These are phyloP conservation scores for Zygotorulaspora sp. DNA, from an alignment of 805 yeast species.

Conservation along the genomic window DNA sequence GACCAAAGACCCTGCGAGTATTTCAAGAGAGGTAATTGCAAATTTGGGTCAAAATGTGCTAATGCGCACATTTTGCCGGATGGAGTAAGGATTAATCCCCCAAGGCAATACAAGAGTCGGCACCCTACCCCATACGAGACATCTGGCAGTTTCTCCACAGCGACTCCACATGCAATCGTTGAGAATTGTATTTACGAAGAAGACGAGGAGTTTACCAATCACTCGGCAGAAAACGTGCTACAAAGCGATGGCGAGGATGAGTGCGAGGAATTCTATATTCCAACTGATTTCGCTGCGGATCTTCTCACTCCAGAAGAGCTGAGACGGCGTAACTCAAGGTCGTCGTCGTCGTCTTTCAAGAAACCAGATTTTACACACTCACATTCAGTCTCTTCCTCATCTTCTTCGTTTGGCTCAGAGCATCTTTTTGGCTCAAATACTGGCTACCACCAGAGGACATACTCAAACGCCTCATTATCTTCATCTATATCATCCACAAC, in stretches of 20 bases:
- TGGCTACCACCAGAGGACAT: conserved; percentile 9
- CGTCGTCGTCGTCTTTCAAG: conserved; percentile 13
- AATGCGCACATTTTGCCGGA: conserved; percentile 87
- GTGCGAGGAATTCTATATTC: conserved; percentile 71
- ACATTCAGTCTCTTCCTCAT: conserved; percentile 1
- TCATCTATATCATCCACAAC: conserved; percentile 14
- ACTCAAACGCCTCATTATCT: conserved; percentile 12
- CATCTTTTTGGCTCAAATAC: conserved; percentile 6
- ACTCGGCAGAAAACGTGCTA: conserved; percentile 38
- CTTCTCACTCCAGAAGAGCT: conserved; percentile 76
- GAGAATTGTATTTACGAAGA: conserved; percentile 23
- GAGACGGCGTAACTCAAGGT: conserved; percentile 60
- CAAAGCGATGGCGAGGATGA: conserved; percentile 26
- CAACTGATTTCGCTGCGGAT: conserved; percentile 73
- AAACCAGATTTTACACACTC: conserved; percentile 2
- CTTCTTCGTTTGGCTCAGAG: conserved; percentile 8
- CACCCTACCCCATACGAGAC: conserved; percentile 1
- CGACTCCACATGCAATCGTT: conserved; percentile 1
- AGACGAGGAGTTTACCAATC: conserved; percentile 4
- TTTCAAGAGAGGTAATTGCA: conserved; percentile 94
- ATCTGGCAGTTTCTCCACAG: background rate
- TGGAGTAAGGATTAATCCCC: conserved; percentile 71
- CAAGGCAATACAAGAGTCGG: conserved; percentile 6
- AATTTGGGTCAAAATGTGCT: conserved; percentile 92
- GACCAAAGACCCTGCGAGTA: conserved; percentile 67